Evolutionary conservation across 257 asterid genomes (phyloP).

Genomic region (Solanum sitiens): DNA sequence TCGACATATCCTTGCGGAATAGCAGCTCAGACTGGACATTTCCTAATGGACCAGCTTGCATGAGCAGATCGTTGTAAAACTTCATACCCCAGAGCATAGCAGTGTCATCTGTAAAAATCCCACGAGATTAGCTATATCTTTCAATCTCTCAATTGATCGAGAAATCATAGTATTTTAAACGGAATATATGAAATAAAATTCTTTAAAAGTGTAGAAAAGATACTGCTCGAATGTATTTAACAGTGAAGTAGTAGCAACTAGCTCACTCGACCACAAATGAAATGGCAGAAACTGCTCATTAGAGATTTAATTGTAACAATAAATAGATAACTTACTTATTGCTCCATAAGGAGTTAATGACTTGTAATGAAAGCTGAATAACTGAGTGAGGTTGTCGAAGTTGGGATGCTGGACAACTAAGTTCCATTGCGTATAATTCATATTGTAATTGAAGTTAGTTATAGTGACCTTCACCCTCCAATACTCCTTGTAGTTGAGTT

Average conservation of each 20-base stretch:
- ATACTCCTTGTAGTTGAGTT: conserved; percentile 11
- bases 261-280: background rate
- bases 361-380: conserved; percentile 13
- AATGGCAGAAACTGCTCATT: background rate
- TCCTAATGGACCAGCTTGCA: conserved; percentile 20
- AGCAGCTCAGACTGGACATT: conserved; percentile 17
- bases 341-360: conserved; percentile 10
- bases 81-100: conserved; percentile 24
- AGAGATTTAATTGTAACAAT: background rate
- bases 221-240: background rate
- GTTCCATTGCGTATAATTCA: conserved; percentile 18
- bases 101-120: conserved; percentile 12
- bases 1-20: conserved; percentile 8
- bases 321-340: conserved; percentile 2
- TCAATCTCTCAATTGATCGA: background rate
- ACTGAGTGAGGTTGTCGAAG: conserved; percentile 5
- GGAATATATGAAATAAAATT: background rate
- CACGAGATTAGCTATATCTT: background rate
- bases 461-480: conserved; percentile 16
- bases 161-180: background rate
- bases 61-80: conserved; percentile 20
- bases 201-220: background rate
- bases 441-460: conserved; percentile 17
- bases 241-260: background rate
- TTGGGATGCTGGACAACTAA: conserved; percentile 18